Conservation (phyloP, 2,329 filamentous ascomycete genomes). For the Dactylellina sp. region DNA sequence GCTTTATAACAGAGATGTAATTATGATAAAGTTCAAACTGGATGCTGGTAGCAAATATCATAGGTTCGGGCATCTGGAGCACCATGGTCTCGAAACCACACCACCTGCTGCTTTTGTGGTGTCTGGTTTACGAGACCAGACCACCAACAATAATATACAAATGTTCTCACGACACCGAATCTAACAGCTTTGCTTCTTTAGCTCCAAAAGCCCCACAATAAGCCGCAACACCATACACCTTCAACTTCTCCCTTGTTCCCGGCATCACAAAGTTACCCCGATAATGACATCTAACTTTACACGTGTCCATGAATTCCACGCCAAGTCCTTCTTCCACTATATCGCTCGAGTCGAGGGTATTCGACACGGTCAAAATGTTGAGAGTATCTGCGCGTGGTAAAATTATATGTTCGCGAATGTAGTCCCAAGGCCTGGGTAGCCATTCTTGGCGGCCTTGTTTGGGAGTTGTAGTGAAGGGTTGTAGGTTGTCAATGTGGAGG, state of each 20-base stretch:
- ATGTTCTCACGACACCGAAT: too few relatives aligned
- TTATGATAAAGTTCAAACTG: too few relatives aligned
- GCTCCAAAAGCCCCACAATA: too few relatives aligned
- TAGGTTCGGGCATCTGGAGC: too few relatives aligned
- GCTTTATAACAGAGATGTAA: too few relatives aligned
- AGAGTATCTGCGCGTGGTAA: not conserved
- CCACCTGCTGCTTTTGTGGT: too few relatives aligned
- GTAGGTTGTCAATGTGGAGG: conserved; percentile 12
- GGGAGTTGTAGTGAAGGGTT: not conserved
- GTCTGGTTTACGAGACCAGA: too few relatives aligned
- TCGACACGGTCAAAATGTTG: conserved; percentile 14
- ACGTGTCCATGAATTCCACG: not conserved
- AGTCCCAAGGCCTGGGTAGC: conserved; percentile 17
- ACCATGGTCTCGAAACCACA: too few relatives aligned
- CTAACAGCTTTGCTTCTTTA: too few relatives aligned
- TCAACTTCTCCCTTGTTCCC: not conserved
- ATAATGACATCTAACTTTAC: not conserved
- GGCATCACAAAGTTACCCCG: not conserved
- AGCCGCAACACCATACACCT: not conserved
- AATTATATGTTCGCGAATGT: conserved; percentile 9
- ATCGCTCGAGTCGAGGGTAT: conserved; percentile 1
- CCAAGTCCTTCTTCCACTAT: conserved; percentile 12
- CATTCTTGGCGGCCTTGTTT: conserved; percentile 6
- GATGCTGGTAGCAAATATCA: too few relatives aligned
- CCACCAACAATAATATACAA: too few relatives aligned